Evolutionary conservation across 2,329 filamentous ascomycete species (phyloP), one percentile per base, ranked within the genome.

Genomic region (Aspergillus fumigatiaffinis): DNA sequence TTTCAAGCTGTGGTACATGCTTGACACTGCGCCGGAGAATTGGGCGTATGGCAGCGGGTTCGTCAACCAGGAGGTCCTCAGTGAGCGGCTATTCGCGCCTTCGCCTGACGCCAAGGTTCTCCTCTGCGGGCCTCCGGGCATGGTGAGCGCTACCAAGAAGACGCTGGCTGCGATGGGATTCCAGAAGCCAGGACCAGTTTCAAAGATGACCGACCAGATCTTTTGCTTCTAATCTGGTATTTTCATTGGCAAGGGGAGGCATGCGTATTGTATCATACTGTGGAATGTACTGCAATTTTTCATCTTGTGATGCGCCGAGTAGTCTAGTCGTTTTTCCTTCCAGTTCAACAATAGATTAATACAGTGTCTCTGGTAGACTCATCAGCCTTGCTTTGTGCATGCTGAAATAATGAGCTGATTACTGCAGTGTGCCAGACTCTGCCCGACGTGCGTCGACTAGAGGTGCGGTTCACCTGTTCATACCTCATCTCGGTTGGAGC

Each of bases 51-150:
- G 78, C 1, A 70, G 62, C 0, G 84, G 84, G 0, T 82, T 76
- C 55, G 78, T 86, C 2, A 84, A 78, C 0, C 74, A 76, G 50
- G 77, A 81, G 0, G 66, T 84, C 41, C 78, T 87, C 64, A 63
- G 71, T 52, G 74, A 82, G 58, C 74, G 67, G 32, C 71, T 87
- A 49, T 83, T 84, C 1, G 59, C 65, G 0, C 71, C 83, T 0
- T 72, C 71, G 0, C 47, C 64, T 0, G 79, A 82, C 14, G 76
- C 77, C 1, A 86, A 84, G 67, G 67, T 84, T 4, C 73, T 86
- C 73, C 69, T 87, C 1, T 87, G 85, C 61, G 85, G 85, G 0
- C 85, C 85, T 0, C 84, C 84, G 0, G 80, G 79, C 0, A 84
- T 87, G 83, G 73, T 87, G 4, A 80, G 80, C 48, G 83, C 82